Evolutionary conservation across 441 rosid species (phyloP), one percentile per base, ranked within the genome.

Genomic region (Jatropha podagrica): DNA sequence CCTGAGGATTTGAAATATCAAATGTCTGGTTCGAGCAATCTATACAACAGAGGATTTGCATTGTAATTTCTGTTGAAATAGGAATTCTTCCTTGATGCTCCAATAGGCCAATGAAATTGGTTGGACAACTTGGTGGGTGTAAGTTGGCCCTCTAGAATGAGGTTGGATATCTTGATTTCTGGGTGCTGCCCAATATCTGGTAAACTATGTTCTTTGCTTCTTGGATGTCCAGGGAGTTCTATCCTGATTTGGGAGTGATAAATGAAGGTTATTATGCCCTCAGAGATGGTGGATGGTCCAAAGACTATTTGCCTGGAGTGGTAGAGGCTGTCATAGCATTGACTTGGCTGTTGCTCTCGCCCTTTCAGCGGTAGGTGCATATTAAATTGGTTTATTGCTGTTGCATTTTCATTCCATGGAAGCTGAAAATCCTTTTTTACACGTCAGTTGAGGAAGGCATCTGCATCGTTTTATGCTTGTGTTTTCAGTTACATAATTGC

Each of bases 21-120:
- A 65, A 76, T 78, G 72, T 77, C 87, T 27, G 51, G 81, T 73
- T 74, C 90, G 46, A 77, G 82, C 73, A 83, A 84, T 79, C 64
- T 81, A 73, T 80, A 81, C 55, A 78, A 76, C 77, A 80, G 85
- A 81, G 82, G 83, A 68, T 88, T 86, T 80, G 88, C 86, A 59
- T 77, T 79, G 84, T 82, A 82, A 84, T 59, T 26, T 56, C 41
- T 48, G 64, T 13, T 52, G 75, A 65, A 51, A 78, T 42, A 69
- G 62, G 61, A 64, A 2, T 38, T 65, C 54, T 48, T n/a, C 20
- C 48, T 54, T 68, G 68, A 72, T 75, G 20, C 42, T 69, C 65
- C 74, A 40, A 56, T 54, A 38, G 76, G 23, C 65, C 14, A 9
- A 48, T 54, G 60, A 74, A 72, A 42, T 40, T 38, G 60, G 52